Percentiles rank a stretch among this genome's conserved stretches.
Conservation (phyloP, 2,329 filamentous ascomycete species). For the Xylariomycetidae sp. region DNA sequence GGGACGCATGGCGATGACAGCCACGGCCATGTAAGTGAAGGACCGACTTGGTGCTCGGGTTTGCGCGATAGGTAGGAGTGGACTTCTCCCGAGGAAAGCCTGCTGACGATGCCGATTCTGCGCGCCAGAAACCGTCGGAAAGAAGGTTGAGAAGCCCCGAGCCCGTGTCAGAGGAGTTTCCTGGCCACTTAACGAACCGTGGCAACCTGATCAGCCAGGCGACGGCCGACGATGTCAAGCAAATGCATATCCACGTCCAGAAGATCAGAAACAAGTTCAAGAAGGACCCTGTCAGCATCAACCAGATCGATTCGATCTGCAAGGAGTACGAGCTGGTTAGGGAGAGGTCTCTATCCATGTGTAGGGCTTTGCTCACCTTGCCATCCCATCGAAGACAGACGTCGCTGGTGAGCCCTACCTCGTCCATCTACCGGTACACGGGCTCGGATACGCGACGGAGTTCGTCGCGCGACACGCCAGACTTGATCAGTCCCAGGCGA, state of each 20-base stretch:
- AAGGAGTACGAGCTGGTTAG: slow-evolving; percentile 37
- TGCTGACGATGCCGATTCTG: slow-evolving; percentile 4
- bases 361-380: slow-evolving; percentile 29
- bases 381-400: slow-evolving; percentile 4
- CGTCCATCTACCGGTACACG: no score
- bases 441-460: no score
- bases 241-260: slow-evolving; percentile 8
- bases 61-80: not conserved
- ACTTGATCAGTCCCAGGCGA: no score
- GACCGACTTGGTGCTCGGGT: not conserved
- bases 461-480: no score
- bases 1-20: not conserved
- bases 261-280: slow-evolving; percentile 9
- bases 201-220: slow-evolving; percentile 6
- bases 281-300: no score
- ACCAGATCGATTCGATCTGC: slow-evolving; percentile 36
- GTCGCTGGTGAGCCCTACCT: slow-evolving; percentile 8
- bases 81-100: not conserved
- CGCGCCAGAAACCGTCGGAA: slow-evolving; percentile 1
- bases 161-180: slow-evolving; percentile 5
- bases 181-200: slow-evolving; percentile 4
- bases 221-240: slow-evolving; percentile 6
- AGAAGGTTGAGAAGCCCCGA: no score
- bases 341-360: slow-evolving; percentile 35
- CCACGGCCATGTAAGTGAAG: slow-evolving; percentile 5